These are phyloP conservation scores for Lycium ferocissimum DNA, from an alignment of 257 asterid species.

Conservation along the genomic window DNA sequence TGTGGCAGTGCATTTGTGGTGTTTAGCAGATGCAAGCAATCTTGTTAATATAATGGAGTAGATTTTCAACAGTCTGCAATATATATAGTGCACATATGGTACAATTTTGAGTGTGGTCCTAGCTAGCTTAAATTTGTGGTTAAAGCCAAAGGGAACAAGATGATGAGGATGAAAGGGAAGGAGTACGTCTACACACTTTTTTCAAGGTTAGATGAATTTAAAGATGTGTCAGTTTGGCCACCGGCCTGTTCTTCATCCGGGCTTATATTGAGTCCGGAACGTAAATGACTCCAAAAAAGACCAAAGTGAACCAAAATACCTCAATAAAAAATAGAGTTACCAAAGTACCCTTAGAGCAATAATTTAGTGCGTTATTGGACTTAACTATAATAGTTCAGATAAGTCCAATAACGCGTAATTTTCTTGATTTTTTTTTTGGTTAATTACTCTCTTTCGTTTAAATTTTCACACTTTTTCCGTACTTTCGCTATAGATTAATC, in stretches of 20 bases:
- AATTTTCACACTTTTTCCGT: too few relatives aligned
- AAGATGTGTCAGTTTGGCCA: not conserved
- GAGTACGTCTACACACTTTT: not conserved
- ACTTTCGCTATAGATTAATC: too few relatives aligned
- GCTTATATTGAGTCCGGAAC: not conserved
- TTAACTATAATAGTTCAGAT: too few relatives aligned
- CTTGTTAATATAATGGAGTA: not conserved
- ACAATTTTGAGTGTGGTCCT: slow-evolving; percentile 22
- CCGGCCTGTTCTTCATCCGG: not conserved
- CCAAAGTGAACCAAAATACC: too few relatives aligned
- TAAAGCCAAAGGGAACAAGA: not conserved
- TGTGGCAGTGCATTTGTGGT: slow-evolving; percentile 22
- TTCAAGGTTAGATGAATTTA: slow-evolving; percentile 20
- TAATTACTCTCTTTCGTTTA: too few relatives aligned
- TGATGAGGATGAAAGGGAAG: not conserved
- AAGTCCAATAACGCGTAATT: too few relatives aligned
- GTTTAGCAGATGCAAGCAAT: slow-evolving; percentile 5
- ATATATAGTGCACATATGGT: not conserved
- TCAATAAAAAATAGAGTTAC: too few relatives aligned
- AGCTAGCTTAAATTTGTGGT: not conserved
- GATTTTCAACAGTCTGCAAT: slow-evolving; percentile 23
- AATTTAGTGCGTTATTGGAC: too few relatives aligned
- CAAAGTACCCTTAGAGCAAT: too few relatives aligned
- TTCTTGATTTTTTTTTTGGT: too few relatives aligned
- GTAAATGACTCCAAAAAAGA: too few relatives aligned